Evolutionary conservation across 164 flowering plant species (phyloP).

Genomic region (Vitis labrusca): DNA sequence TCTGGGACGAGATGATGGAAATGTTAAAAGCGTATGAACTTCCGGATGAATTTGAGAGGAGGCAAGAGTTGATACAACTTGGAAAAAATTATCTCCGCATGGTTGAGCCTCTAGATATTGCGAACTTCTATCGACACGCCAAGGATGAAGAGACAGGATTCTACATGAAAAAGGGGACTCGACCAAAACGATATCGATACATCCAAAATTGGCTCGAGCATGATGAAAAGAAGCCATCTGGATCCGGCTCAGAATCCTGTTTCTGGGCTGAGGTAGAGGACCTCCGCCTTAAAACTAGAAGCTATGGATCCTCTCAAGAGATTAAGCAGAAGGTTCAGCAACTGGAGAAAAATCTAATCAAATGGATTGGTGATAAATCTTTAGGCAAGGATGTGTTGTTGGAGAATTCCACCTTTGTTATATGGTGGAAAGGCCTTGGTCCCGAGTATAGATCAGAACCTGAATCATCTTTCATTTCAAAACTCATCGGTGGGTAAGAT

Average conservation of each 20-base stretch:
- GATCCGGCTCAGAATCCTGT: no score
- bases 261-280: no score
- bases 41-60: conserved; percentile 66
- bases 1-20: conserved; percentile 78
- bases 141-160: conserved; percentile 69
- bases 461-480: conserved; percentile 7
- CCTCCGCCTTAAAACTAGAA: no score
- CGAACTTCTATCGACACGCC: conserved; percentile 76
- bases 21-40: conserved; percentile 61
- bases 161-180: conserved; percentile 43
- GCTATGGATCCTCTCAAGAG: no score
- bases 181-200: conserved; percentile 71
- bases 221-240: no score
- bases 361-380: no score
- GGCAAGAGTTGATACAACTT: conserved; percentile 48
- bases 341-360: no score
- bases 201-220: conserved; percentile 31
- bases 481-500: no score
- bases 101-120: conserved; percentile 83
- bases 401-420: no score
- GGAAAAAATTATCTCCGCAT: conserved; percentile 63
- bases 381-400: no score
- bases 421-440: no score
- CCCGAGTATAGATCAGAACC: conserved; percentile 27
- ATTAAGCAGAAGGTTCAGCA: no score